A percentile compares a stretch with the other conserved stretches of the same genome.
phyloP scores from a whole-genome alignment of 2,329 filamentous ascomycete genomes.

The Fusarium newnesense region DNA sequence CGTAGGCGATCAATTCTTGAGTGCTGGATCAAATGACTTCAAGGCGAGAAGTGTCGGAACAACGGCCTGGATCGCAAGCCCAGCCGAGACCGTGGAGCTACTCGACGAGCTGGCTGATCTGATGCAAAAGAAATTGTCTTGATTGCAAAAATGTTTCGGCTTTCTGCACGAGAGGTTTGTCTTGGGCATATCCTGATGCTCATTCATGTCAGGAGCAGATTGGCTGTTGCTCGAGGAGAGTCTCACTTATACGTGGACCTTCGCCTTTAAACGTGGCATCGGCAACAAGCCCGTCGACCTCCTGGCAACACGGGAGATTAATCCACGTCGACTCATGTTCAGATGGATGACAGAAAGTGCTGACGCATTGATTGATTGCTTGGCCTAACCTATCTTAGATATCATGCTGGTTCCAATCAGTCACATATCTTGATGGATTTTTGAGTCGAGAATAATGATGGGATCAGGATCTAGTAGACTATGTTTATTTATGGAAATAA shows the following conservation, averaged over 20 bases:
- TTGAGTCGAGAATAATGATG: neutral
- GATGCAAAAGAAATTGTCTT: conserved; percentile 52
- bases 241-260: neutral
- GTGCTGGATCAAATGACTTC: conserved; percentile 96
- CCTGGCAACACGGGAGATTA: neutral
- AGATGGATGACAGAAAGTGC: neutral
- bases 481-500: neutral
- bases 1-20: conserved; percentile 96
- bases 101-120: conserved; percentile 81
- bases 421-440: neutral
- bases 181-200: neutral
- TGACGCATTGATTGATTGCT: neutral
- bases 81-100: conserved; percentile 87
- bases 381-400: neutral
- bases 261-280: neutral
- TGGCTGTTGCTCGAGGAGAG: neutral
- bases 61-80: conserved; percentile 96
- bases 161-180: neutral
- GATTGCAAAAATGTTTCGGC: neutral
- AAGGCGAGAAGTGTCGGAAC: conserved; percentile 92
- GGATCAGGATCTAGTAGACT: neutral
- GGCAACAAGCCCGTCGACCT: neutral
- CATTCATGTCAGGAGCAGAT: neutral
- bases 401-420: neutral
- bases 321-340: neutral